Evolutionary conservation across 2,329 filamentous ascomycete species (phyloP).

Genomic region (Verticillium dahliae): DNA sequence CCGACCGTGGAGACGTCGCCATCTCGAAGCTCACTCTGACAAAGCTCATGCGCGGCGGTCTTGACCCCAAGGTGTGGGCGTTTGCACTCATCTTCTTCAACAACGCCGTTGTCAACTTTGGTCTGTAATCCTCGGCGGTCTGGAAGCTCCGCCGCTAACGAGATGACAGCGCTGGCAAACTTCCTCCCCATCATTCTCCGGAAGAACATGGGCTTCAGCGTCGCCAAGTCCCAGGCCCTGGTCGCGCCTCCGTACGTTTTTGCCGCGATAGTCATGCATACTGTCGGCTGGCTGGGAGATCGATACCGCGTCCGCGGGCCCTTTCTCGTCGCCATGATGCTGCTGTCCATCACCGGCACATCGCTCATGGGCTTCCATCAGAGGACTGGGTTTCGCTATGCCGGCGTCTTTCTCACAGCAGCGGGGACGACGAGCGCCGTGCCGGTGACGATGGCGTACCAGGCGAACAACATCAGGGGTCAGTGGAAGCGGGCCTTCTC

Average conservation of each 20-base stretch:
- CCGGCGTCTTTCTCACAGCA: constrained; percentile 68
- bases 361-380: constrained; percentile 64
- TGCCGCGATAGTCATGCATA: constrained; percentile 56
- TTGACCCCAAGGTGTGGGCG: constrained; percentile 54
- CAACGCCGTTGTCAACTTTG: constrained; percentile 52
- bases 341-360: constrained; percentile 61
- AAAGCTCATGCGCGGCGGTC: constrained; percentile 38
- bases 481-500: constrained; percentile 85
- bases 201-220: constrained; percentile 54
- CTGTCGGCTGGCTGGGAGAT: constrained; percentile 58
- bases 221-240: constrained; percentile 61
- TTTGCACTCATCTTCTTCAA: constrained; percentile 57
- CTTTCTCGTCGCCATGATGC: constrained; percentile 58
- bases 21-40: constrained; percentile 43
- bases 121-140: neutral
- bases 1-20: constrained; percentile 51
- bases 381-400: constrained; percentile 54
- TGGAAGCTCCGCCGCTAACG: neutral
- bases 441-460: constrained; percentile 68
- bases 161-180: constrained; percentile 64
- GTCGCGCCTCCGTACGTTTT: constrained; percentile 64
- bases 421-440: constrained; percentile 74
- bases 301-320: constrained; percentile 59
- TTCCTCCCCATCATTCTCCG: constrained; percentile 72
- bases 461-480: constrained; percentile 81